Evolutionary conservation across 139 green algal species (phyloP).

Genomic region (Nannochloris sp.): DNA sequence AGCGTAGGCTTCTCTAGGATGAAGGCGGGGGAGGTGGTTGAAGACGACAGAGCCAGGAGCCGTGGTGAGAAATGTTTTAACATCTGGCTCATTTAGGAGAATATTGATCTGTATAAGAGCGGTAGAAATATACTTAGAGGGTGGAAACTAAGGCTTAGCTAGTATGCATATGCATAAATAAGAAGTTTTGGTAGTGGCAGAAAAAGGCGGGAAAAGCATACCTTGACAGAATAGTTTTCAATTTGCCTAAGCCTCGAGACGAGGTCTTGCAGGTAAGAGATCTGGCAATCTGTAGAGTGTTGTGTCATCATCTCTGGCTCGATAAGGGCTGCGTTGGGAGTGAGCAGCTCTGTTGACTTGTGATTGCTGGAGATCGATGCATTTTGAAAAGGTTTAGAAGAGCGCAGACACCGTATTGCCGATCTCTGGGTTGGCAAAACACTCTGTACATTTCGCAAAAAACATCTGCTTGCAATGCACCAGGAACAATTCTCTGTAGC

Average conservation of each 20-base stretch:
- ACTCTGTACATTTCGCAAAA: no score
- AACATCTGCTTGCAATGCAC: no score
- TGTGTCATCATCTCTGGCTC: neutral
- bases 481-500: no score
- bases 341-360: neutral
- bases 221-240: slow-evolving; percentile 13
- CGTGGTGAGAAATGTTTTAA: neutral
- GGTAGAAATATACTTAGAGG: neutral
- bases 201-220: neutral
- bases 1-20: slow-evolving; percentile 23
- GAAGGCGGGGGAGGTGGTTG: slow-evolving; percentile 14
- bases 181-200: no score
- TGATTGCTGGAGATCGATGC: neutral
- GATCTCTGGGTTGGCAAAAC: no score
- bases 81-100: neutral
- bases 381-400: neutral
- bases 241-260: neutral
- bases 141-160: neutral
- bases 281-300: neutral
- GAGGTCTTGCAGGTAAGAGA: neutral
- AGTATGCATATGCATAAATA: neutral
- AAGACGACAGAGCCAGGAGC: neutral
- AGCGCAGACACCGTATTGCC: neutral
- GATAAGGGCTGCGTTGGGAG: neutral
- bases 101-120: slow-evolving; percentile 12